Evolutionary conservation across 257 asterid genomes (phyloP).

Genomic region (Cordia subcordata): DNA sequence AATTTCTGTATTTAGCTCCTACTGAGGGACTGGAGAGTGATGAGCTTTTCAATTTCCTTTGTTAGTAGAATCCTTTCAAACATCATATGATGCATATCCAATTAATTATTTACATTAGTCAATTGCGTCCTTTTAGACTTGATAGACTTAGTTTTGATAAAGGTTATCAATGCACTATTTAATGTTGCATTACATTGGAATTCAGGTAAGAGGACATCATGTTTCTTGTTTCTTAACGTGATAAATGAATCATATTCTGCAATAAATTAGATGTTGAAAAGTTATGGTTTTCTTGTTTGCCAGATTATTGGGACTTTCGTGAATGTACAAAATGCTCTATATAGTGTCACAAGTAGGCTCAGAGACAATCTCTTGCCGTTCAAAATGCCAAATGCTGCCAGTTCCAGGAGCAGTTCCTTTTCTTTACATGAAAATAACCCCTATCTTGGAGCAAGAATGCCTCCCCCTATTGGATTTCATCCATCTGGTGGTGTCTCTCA

Average conservation of each 20-base stretch:
- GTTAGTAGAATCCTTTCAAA: background rate
- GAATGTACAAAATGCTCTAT: constrained; percentile 62
- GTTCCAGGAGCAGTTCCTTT: constrained; percentile 26
- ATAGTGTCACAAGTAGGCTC: constrained; percentile 53
- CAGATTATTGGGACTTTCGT: constrained; percentile 40
- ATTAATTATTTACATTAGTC: background rate
- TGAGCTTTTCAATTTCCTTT: background rate
- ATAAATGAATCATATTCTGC: background rate
- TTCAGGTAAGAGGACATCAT: background rate
- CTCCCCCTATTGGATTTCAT: constrained; percentile 31
- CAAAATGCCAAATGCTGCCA: constrained; percentile 27
- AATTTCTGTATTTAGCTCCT: no score
- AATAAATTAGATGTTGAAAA: background rate
- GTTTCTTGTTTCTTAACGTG: background rate
- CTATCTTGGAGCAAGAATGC: constrained; percentile 38
- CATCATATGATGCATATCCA: background rate
- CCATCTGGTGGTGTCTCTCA: constrained; percentile 27
- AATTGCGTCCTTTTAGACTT: background rate
- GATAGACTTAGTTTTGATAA: background rate
- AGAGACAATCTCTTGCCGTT: constrained; percentile 42
- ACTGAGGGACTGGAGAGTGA: background rate
- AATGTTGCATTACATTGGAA: background rate
- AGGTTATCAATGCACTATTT: constrained; percentile 2
- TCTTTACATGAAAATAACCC: constrained; percentile 28
- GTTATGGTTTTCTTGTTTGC: background rate